Percentiles rank a stretch among this genome's conserved stretches.
These are phyloP conservation scores for Vitis hybrid DNA, from an alignment of 177 flowering plant genomes.

Conservation along the genomic window DNA sequence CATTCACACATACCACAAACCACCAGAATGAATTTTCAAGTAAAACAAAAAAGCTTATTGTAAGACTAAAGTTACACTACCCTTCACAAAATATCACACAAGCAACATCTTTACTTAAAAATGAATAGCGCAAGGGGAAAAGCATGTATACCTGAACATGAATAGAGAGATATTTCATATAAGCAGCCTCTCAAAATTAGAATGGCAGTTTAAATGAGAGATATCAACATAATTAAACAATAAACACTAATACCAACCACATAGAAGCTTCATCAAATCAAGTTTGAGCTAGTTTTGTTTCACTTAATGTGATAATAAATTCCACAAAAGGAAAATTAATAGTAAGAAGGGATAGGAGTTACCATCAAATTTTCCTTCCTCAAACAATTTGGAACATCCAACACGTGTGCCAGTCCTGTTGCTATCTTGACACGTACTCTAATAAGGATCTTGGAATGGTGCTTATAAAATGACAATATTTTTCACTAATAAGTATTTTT, in stretches of 20 bases:
- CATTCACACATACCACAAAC: too few species aligned
- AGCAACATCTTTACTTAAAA: neutral
- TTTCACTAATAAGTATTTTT: neutral
- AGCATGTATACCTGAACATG: neutral
- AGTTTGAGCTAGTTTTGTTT: neutral
- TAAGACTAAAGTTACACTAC: neutral
- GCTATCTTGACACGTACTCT: slow-evolving; percentile 3
- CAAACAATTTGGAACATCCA: slow-evolving; percentile 4
- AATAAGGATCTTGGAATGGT: slow-evolving; percentile 1
- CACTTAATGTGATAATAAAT: too few species aligned
- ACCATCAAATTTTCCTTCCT: slow-evolving; percentile 18
- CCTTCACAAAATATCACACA: neutral
- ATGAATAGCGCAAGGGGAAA: neutral
- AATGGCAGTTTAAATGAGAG: neutral
- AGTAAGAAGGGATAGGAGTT: neutral
- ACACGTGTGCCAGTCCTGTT: neutral
- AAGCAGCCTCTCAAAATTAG: neutral
- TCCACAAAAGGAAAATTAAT: neutral
- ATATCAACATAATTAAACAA: neutral
- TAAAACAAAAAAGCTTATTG: too few species aligned
- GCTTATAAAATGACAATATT: neutral
- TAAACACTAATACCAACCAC: neutral
- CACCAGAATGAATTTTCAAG: too few species aligned
- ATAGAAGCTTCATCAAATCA: neutral
- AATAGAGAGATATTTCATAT: neutral